Evolutionary conservation across 495 filamentous ascomycete species (phyloP), one percentile per base, ranked within the genome.

Genomic region (Penicillium roqueforti): DNA sequence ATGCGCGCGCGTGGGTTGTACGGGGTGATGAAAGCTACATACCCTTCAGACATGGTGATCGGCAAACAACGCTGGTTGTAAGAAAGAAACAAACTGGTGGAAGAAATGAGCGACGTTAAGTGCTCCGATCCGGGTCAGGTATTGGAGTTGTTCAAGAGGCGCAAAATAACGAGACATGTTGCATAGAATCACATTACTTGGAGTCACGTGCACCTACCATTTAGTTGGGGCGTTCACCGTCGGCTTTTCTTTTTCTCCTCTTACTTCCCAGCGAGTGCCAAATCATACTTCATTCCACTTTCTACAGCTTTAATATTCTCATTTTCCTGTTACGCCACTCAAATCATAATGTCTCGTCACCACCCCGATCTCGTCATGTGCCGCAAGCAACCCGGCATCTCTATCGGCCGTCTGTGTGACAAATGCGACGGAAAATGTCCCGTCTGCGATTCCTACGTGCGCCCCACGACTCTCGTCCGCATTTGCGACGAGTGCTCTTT

Each of bases 341-440:
- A 41, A 58, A 52, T 34, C 41, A 65, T 10, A 40, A 69, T 71
- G 68, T 68, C 68, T 58, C 65, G 62, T 60, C 65, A 76, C 63
- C 67, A 73, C 66, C 68, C 70, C 69, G 93, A 99, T 79, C 85
- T 99, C 56, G 93, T 99, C 60, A 99, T 99, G 93, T 99, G 93
- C 83, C 92, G 95, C 76, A 97, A 97, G 79, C 92, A 96, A 70
- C 78, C 95, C 55, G 93, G 93, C 74, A 97, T 97, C 70, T 88
- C 92, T 58, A 97, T 97, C 84, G 93, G 95, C 67, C 91, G 93
- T 23, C 87, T 99, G 67, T 99, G 93, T 81, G 93, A 99, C 79
- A 99, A 99, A 75, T 99, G 93, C 78, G 93, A 99, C 76, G 93
- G 93, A 75, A 99, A 97, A 80, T 99, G 93, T 60, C 93, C 93